phyloP scores from a whole-genome alignment of 352 stramenopile genomes.

The Plasmopara muralis region DNA sequence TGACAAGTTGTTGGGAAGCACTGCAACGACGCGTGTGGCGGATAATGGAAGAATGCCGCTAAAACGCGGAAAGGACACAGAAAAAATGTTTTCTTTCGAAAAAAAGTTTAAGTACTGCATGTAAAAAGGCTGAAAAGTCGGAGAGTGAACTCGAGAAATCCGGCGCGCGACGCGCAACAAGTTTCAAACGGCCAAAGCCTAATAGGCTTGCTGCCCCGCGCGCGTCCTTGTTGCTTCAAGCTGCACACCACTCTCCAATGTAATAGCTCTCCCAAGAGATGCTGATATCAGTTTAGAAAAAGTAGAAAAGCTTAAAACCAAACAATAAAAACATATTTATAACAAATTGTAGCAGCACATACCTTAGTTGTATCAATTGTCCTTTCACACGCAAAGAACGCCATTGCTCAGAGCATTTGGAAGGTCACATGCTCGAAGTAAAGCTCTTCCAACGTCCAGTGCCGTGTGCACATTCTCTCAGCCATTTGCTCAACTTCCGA shows the following conservation, averaged over 20 bases:
- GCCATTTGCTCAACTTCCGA: no score
- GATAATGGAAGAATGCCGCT: constrained; percentile 24
- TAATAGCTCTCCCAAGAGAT: constrained; percentile 10
- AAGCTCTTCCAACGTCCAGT: no score
- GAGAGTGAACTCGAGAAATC: constrained; percentile 12
- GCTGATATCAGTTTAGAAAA: constrained; percentile 45
- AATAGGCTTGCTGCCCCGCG: no score
- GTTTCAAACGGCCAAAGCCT: no score
- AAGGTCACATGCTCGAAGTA: no score
- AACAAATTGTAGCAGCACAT: neutral
- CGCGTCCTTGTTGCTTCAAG: neutral
- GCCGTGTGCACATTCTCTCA: no score
- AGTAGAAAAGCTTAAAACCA: constrained; percentile 55
- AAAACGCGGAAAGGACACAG: constrained; percentile 42
- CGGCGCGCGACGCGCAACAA: no score
- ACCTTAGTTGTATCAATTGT: neutral
- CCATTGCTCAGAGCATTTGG: no score
- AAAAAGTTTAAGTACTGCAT: constrained; percentile 61
- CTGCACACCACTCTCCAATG: constrained; percentile 9
- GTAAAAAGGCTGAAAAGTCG: constrained; percentile 31
- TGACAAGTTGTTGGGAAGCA: constrained; percentile 61
- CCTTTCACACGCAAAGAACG: no score
- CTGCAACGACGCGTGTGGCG: constrained; percentile 18
- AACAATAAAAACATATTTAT: constrained; percentile 64
- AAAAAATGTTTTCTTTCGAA: constrained; percentile 47